phyloP scores from a whole-genome alignment of 192 early-diverging fungal genomes.

The Dissophora ornata region DNA sequence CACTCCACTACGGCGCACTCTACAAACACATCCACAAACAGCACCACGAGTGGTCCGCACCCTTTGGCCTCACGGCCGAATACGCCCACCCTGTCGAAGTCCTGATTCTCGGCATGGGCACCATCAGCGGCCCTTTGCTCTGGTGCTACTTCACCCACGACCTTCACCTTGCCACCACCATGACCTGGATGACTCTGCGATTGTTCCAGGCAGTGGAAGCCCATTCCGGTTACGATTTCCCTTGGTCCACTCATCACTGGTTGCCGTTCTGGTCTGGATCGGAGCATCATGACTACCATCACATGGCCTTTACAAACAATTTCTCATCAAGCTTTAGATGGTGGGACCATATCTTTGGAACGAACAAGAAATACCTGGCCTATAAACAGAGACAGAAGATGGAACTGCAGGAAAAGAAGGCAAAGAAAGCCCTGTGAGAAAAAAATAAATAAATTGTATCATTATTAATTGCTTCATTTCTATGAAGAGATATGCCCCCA shows the following conservation, averaged over 20 bases:
- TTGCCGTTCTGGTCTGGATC: constrained; percentile 92
- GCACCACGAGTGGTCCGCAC: constrained; percentile 91
- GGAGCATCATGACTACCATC: constrained; percentile 95
- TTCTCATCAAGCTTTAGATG: constrained; percentile 86
- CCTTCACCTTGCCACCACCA: constrained; percentile 84
- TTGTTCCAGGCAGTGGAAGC: constrained; percentile 86
- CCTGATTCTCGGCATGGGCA: constrained; percentile 85
- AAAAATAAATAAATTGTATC: neutral
- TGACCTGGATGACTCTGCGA: constrained; percentile 83
- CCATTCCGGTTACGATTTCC: constrained; percentile 95
- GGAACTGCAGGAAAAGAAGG: constrained; percentile 15
- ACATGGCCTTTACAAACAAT: constrained; percentile 80
- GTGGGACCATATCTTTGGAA: constrained; percentile 90
- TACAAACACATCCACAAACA: constrained; percentile 94
- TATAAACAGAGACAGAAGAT: constrained; percentile 57
- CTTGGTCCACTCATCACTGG: constrained; percentile 88
- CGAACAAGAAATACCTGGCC: constrained; percentile 79
- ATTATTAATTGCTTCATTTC: neutral
- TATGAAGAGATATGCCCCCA: too few species aligned
- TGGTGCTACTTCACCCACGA: constrained; percentile 72
- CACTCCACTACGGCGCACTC: constrained; percentile 86
- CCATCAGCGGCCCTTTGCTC: constrained; percentile 80
- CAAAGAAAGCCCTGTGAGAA: constrained; percentile 7
- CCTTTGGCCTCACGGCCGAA: constrained; percentile 88
- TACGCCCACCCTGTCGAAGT: constrained; percentile 92